Evolutionary conservation across 805 yeast genomes (phyloP).

Genomic region (Vanderwaltozyma yarrowii): DNA sequence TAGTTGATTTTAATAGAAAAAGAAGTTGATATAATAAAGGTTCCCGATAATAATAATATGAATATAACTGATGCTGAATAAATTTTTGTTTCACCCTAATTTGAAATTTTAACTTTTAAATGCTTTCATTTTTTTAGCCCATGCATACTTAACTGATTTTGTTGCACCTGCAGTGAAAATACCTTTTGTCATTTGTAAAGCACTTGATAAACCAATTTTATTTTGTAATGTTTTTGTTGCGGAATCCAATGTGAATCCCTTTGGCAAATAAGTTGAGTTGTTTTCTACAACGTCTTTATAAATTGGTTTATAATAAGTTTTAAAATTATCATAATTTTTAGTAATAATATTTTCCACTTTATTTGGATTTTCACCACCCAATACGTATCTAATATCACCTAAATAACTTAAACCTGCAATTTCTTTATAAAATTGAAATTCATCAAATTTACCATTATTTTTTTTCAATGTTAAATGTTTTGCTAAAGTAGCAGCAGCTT

Average conservation of each 20-base stretch:
- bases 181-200: conserved; percentile 73
- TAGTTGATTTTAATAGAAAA: too few relatives aligned
- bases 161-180: conserved; percentile 74
- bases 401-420: conserved; percentile 74
- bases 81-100: background rate
- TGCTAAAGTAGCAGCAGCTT: conserved; percentile 63
- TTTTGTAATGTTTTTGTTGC: conserved; percentile 32
- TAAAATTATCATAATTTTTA: conserved; percentile 63
- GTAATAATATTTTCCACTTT: conserved; percentile 78
- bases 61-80: too few relatives aligned
- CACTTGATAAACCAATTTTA: conserved; percentile 61
- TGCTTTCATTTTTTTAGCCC: conserved; percentile 50
- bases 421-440: conserved; percentile 58
- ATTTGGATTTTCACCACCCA: conserved; percentile 87
- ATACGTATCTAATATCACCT: conserved; percentile 80
- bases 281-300: conserved; percentile 29
- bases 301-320: conserved; percentile 61
- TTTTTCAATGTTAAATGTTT: conserved; percentile 27
- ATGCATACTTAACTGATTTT: conserved; percentile 63
- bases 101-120: conserved; percentile 6
- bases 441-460: conserved; percentile 37
- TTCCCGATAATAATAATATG: too few relatives aligned
- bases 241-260: conserved; percentile 31
- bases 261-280: conserved; percentile 28
- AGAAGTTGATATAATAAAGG: too few relatives aligned